Base-by-base conservation (phyloP, 192 early-diverging fungal species). In the Physocladia obscura region DNA sequence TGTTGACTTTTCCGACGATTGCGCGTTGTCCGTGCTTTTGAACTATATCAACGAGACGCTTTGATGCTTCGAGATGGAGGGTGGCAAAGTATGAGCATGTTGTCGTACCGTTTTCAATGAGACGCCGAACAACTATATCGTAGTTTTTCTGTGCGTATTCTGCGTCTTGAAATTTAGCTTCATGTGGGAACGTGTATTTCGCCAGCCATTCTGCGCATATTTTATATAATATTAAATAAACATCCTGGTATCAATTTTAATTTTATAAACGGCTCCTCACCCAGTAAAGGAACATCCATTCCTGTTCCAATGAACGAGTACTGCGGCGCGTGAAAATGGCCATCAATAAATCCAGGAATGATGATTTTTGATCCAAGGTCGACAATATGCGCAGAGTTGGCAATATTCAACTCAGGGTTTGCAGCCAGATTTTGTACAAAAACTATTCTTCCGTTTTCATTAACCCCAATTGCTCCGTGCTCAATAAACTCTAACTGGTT, bases 1-100 rank as follows among this genome's bases (percentile, higher is more conserved):
- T 98, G 83, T 92, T 93, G 58, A 98, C 94, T 73, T 97, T 96
- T 21, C 96, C 96, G 36, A 98, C 88, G 73, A 87, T 92, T 22
- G 90, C 94, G 59, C 96, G 90, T 77, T 98, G 96, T 5, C 94
- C 96, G n/a, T 82, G 74, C 37, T 81, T 74, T 37, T 15, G 29
- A 50, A 93, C 84, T 27, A 90, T 81, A 34, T 92, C 82, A 2
- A 87, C 93, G 57, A 98, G 81, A 19, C 81, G 67, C 57, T 89
- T 83, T 69, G 86, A 89, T 13, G 90, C 78, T 21, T 90, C 88
- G 21, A 90, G 70, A 57, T 97, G 94, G 59, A 94, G 92, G 15
- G 96, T 96, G 2, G 88, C 94, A 79, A 88, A 98, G 84, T 94
- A 98, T 48, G 88, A 91, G 21, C 91, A 92, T 26, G 93, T 90